phyloP scores from a whole-genome alignment of 306 rosid genomes.

The Cajanus cajan region DNA sequence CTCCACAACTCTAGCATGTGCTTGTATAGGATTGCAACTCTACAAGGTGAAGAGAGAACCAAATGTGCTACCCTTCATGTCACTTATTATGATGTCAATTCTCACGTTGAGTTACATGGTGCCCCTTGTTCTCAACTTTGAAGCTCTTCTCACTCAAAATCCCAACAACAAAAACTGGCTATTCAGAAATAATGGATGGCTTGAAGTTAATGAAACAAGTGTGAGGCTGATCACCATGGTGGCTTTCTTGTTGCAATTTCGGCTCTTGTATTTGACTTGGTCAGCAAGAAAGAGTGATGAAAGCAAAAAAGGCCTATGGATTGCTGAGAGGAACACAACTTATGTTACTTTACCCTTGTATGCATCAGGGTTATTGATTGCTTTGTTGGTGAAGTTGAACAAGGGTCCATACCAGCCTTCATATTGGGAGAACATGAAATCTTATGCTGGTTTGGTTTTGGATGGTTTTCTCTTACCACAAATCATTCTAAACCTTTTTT shows the following conservation, averaged over 20 bases:
- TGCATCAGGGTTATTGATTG: conserved; percentile 32
- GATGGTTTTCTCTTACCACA: conserved; percentile 71
- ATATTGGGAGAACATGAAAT: conserved; percentile 40
- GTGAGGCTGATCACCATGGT: conserved; percentile 49
- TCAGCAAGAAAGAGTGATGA: conserved; percentile 40
- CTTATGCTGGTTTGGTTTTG: conserved; percentile 46
- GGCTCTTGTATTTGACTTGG: conserved; percentile 55
- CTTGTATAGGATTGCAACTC: conserved; percentile 52
- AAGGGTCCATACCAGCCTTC: background rate
- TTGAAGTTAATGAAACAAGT: conserved; percentile 46
- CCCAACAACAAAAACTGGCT: background rate
- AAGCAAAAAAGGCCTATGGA: conserved; percentile 31
- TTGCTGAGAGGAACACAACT: conserved; percentile 40
- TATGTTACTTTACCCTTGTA: conserved; percentile 35
- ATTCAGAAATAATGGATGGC: conserved; percentile 43
- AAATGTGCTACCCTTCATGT: conserved; percentile 49
- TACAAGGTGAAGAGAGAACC: conserved; percentile 53
- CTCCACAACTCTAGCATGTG: conserved; percentile 57
- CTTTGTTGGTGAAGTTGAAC: conserved; percentile 22
- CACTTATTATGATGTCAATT: conserved; percentile 51
- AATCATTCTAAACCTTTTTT: conserved; percentile 47
- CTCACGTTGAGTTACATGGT: conserved; percentile 47
- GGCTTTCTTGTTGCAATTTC: conserved; percentile 49
- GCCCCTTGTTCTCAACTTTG: conserved; percentile 62
- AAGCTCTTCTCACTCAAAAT: conserved; percentile 45